Evolutionary conservation across 1,139 yeast genomes (phyloP).

Genomic region (Candida sanyaensis): DNA sequence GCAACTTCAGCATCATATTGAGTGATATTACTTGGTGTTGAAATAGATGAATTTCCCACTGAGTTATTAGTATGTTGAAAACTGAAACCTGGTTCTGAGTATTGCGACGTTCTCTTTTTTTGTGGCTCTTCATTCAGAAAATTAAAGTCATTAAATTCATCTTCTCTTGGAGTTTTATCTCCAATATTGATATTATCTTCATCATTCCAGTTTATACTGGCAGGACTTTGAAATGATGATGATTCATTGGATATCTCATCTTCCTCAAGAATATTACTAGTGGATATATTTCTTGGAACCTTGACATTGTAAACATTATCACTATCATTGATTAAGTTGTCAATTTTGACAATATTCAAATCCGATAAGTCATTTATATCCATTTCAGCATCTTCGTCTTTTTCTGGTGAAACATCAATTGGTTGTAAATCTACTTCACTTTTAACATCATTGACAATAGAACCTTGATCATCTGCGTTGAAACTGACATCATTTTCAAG

Average conservation of each 20-base stretch:
- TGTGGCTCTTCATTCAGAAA: slow-evolving; percentile 5
- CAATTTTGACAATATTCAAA: slow-evolving; percentile 40
- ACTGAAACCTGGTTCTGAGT: slow-evolving; percentile 18
- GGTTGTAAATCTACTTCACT: slow-evolving; percentile 10
- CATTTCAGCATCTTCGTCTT: slow-evolving; percentile 17
- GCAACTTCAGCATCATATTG: slow-evolving; percentile 45
- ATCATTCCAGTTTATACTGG: slow-evolving; percentile 49
- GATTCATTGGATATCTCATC: slow-evolving; percentile 24
- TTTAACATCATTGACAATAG: slow-evolving; percentile 3
- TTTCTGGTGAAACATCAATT: slow-evolving; percentile 9
- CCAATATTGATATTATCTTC: slow-evolving; percentile 32
- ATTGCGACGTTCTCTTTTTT: slow-evolving; percentile 1
- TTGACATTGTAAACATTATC: slow-evolving; percentile 12
- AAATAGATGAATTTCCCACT: slow-evolving; percentile 28
- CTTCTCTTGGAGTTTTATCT: slow-evolving; percentile 8
- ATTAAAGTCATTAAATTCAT: slow-evolving; percentile 11
- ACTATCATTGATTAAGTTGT: slow-evolving; percentile 33
- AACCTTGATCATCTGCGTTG: slow-evolving; percentile 7
- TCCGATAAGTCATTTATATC: slow-evolving; percentile 45
- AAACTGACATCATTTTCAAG: no score
- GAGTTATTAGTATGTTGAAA: slow-evolving; percentile 21
- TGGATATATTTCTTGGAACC: slow-evolving; percentile 10
- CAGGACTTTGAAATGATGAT: slow-evolving; percentile 44
- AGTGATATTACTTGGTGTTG: slow-evolving; percentile 45
- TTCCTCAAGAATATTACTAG: slow-evolving; percentile 16